A percentile compares a stretch with the other conserved stretches of the same genome.
Conservation (phyloP, 2,329 filamentous ascomycete genomes). For the Colletotrichum graminicola region DNA sequence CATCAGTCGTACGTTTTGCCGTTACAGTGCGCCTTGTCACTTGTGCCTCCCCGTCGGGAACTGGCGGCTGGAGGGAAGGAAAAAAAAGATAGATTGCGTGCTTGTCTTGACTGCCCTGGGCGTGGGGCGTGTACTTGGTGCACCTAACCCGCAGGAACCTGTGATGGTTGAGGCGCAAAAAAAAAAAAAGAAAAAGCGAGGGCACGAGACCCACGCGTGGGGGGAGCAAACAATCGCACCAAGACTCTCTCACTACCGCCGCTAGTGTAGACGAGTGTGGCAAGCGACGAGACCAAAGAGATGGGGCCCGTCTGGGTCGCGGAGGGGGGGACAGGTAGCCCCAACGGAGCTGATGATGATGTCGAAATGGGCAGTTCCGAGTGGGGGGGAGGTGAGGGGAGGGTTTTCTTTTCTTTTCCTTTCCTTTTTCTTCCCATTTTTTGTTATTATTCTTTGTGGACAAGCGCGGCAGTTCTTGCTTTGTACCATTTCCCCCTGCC, state of each 20-base stretch:
- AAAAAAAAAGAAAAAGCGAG: slow-evolving; percentile 16
- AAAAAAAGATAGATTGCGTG: not conserved
- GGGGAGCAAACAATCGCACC: not conserved
- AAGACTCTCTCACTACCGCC: not conserved
- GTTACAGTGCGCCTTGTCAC: no score
- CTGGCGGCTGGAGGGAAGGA: not conserved
- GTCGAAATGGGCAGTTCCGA: slow-evolving; percentile 20
- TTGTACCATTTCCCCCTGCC: not conserved
- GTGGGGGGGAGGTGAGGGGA: not conserved
- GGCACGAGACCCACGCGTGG: slow-evolving; percentile 30
- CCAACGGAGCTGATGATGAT: slow-evolving; percentile 9
- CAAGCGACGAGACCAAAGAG: slow-evolving; percentile 22
- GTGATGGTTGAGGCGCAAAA: slow-evolving; percentile 18
- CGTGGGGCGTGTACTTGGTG: not conserved
- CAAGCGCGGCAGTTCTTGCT: no score
- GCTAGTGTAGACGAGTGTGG: not conserved
- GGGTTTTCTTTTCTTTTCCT: not conserved
- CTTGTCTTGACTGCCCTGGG: not conserved
- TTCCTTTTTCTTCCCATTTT: not conserved
- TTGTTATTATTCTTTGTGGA: not conserved
- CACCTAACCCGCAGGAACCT: not conserved
- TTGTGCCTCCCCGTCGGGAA: no score
- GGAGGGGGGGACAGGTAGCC: not conserved
- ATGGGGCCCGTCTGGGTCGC: not conserved
- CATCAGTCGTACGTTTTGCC: no score